These are phyloP conservation scores for Microglena sp. DNA, from an alignment of 139 green algal species.

Conservation along the genomic window DNA sequence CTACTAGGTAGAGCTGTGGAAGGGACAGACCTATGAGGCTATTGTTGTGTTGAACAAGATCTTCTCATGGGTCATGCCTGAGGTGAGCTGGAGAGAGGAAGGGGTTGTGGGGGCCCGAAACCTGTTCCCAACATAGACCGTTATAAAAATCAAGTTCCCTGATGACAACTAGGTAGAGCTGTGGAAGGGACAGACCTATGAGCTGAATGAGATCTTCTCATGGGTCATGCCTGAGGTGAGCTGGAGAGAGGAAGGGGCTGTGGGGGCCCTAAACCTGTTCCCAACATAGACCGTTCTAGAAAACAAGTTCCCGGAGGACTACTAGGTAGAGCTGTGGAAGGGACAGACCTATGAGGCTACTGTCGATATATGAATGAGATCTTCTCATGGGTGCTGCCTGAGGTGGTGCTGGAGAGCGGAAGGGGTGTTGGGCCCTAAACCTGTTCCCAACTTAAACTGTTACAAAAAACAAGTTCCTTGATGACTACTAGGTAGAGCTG, in stretches of 20 bases:
- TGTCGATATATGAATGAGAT: conserved; percentile 32
- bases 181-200: conserved; percentile 21
- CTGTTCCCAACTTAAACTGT: too few species aligned
- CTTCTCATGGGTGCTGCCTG: conserved; percentile 38
- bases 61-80: conserved; percentile 37
- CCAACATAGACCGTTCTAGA: too few species aligned
- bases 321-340: conserved; percentile 39
- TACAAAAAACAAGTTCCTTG: conserved; percentile 23
- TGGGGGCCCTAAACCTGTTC: too few species aligned
- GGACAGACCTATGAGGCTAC: conserved; percentile 7
- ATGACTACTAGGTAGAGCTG: conserved; percentile 39
- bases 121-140: too few species aligned
- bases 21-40: conserved; percentile 5
- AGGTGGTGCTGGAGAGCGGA: conserved; percentile 16
- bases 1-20: conserved; percentile 40
- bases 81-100: conserved; percentile 17
- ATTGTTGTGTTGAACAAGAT: conserved; percentile 34
- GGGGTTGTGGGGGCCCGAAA: too few species aligned
- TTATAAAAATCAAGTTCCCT: conserved; percentile 29
- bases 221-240: conserved; percentile 39
- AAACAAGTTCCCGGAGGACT: conserved; percentile 33
- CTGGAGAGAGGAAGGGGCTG: background rate
- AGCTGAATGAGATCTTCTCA: conserved; percentile 34
- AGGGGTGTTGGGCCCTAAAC: too few species aligned
- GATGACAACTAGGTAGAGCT: conserved; percentile 38